phyloP scores from a whole-genome alignment of 192 early-diverging fungal species.

The Fimicolochytrium jonesii region DNA sequence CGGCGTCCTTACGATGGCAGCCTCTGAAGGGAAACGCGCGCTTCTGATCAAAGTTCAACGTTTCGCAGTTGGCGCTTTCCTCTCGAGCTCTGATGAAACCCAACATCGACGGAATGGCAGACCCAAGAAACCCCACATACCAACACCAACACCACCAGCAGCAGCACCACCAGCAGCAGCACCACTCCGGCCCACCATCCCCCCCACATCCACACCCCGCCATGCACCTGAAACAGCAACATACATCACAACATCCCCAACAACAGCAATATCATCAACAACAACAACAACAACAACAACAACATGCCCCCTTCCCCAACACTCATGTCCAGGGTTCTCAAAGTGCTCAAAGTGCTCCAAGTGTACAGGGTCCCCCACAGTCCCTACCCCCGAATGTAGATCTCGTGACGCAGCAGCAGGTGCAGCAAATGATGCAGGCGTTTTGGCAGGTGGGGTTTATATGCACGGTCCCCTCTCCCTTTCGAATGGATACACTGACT shows the following conservation, averaged over 20 bases:
- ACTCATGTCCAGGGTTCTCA: not conserved
- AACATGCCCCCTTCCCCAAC: not conserved
- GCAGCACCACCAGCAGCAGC: not conserved
- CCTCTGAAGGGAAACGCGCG: too few species aligned
- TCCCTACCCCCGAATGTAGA: not conserved
- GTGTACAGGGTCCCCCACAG: not conserved
- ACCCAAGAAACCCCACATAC: too few species aligned
- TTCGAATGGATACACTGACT: not conserved
- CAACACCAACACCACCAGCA: not conserved
- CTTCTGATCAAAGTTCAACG: too few species aligned
- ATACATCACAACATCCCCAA: not conserved
- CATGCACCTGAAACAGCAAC: not conserved
- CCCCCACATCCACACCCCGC: not conserved
- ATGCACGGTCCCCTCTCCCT: not conserved
- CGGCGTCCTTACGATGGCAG: too few species aligned
- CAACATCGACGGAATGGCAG: too few species aligned
- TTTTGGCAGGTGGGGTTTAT: slow-evolving; percentile 22
- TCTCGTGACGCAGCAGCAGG: not conserved
- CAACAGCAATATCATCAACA: too few species aligned
- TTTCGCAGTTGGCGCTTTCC: too few species aligned
- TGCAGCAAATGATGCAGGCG: slow-evolving; percentile 18
- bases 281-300: not conserved
- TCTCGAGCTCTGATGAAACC: too few species aligned
- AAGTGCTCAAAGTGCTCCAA: not conserved
- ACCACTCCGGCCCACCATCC: not conserved